Base-by-base conservation (phyloP, 1,284 basidiomycete genomes). In the Fistulina hepatica region DNA sequence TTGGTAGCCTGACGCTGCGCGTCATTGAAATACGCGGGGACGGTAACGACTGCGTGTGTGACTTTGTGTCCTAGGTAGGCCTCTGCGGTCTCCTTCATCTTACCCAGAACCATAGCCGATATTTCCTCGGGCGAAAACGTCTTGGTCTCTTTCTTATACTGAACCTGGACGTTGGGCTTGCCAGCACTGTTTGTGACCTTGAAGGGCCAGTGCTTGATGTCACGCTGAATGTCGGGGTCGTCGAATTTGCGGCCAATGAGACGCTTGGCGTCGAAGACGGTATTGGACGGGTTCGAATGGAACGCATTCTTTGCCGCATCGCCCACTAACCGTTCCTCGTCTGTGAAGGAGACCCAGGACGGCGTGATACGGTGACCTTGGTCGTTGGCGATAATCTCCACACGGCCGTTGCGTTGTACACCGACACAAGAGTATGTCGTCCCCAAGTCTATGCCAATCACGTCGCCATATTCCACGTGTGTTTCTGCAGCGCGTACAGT, bases 11-110 rank as follows among this genome's bases (percentile, higher is more conserved):
- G 91, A 62, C 93, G 91, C 66, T 98, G 94, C 57, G 93, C 90
- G 67, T 98, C 92, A 65, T 97, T 97, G 79, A 95, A 94, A 73
- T 93, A 97, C 39, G 94, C 94, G 41, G 94, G 94, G 54, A 97
- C 93, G 28, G 94, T 97, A 58, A 98, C 90, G 43, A 97, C 93
- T 44, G 94, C 91, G 64, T 98, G 90, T 39, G 89, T 93, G 59
- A 98, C 94, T 62, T 91, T 86, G 60, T 92, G 75, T 49, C 92
- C 93, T 43, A 98, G 81, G 65, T 97, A 97, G 16, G 92, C 89
- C 73, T 97, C 94, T 45, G 94, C 94, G 32, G 90, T 97, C 70
- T 97, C 94, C 78, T 97, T 97, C 93, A 98, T 97, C 75, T 97
- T 97, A 45, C 62, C 70, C 44, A 97, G 67, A 53, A 98, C 76